Percentiles rank a stretch among this genome's conserved stretches.
Evolutionary conservation across 2,329 filamentous ascomycete species (phyloP).

Genomic region (Acephala macrosclerotiorum): DNA sequence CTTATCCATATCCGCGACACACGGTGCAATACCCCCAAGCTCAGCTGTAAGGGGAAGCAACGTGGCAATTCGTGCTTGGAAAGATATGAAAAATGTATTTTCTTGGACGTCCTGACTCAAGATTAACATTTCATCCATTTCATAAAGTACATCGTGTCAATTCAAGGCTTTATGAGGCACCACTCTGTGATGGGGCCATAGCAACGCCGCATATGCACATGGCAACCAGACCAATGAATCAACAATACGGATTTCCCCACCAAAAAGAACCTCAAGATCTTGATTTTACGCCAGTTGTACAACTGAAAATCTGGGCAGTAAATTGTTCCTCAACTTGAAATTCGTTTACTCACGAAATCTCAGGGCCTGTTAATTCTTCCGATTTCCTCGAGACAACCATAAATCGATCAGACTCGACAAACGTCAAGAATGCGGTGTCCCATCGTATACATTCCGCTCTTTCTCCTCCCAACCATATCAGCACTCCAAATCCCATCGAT

Average conservation of each 20-base stretch:
- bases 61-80: too few relatives aligned
- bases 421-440: slow-evolving; percentile 34
- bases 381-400: neutral
- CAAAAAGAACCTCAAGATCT: slow-evolving; percentile 11
- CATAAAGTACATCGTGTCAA: too few relatives aligned
- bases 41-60: too few relatives aligned
- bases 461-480: slow-evolving; percentile 32
- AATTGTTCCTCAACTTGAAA: neutral
- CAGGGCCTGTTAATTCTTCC: slow-evolving; percentile 4
- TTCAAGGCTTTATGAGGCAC: too few relatives aligned
- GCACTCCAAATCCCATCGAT: slow-evolving; percentile 40
- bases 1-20: too few relatives aligned
- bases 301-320: slow-evolving; percentile 14
- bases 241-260: neutral
- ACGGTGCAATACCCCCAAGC: too few relatives aligned
- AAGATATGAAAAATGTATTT: too few relatives aligned
- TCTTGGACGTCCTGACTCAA: too few relatives aligned
- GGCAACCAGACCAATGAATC: slow-evolving; percentile 7
- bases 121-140: too few relatives aligned
- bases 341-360: slow-evolving; percentile 14
- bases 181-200: neutral
- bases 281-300: slow-evolving; percentile 19
- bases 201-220: slow-evolving; percentile 5
- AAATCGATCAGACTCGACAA: neutral
- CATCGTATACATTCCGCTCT: slow-evolving; percentile 25